Evolutionary conservation across 768 basidiomycete genomes (phyloP), one percentile per base, ranked within the genome.

Genomic region (Tephrocybe rancida): DNA sequence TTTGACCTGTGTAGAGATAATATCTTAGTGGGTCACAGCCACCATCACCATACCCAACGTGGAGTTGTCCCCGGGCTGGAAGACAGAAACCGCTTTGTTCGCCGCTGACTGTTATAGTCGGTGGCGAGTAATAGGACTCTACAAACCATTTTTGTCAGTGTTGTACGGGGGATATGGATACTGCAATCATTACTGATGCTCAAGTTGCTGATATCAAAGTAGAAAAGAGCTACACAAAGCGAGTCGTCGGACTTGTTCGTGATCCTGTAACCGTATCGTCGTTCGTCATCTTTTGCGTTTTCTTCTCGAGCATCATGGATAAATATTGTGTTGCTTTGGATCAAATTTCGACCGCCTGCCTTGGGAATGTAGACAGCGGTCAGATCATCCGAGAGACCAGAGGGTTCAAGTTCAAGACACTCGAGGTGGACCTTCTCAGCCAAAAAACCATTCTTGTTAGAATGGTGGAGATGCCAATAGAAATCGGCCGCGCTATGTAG

Each of bases 11-110:
- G 3, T 61, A 56, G 16, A 79, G 51, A 25, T 53, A 27, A 52
- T 73, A 78, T 7, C 54, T 34, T 63, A 66, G 70, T 6, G 74
- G 73, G 0, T 59, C 24, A 5, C 56, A 60, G 39, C 71, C 73
- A 24, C 67, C 70, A 9, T 70, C 59, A 0, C 76, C 76, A 52
- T 77, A 77, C 5, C 79, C 80, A 10, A 80, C 67, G 1, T 71
- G 61, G n/a, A 71, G 49, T 13, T 16, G 30, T 9, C 55, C 30
- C 3, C 30, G 24, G 16, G 50, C 21, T 2, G 27, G 46, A 25
- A 52, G 42, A 14, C n/a, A n/a, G n/a, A n/a, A n/a, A n/a, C n/a
- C n/a, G n/a, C n/a, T n/a, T n/a, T n/a, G n/a, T n/a, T n/a, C n/a
- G n/a, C n/a, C n/a, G n/a, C n/a, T n/a, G n/a, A n/a, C n/a, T n/a